A percentile compares a stretch with the other conserved stretches of the same genome.
Evolutionary conservation across 2,329 filamentous ascomycete genomes (phyloP).

Genomic region (Talaromyces sp.): DNA sequence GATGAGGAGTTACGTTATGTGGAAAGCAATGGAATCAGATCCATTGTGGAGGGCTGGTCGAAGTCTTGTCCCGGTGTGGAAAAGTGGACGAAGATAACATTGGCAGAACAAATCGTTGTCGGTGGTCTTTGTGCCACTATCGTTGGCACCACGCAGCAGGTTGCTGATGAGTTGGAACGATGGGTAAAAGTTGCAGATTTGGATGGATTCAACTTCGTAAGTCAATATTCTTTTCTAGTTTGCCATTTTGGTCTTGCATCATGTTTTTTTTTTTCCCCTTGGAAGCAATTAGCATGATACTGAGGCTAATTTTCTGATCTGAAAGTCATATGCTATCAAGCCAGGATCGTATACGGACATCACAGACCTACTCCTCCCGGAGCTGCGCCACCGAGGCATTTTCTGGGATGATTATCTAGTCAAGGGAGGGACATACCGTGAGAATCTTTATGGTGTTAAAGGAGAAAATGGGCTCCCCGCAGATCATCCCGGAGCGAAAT

Average conservation of each 20-base stretch:
- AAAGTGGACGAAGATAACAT: conserved; percentile 39
- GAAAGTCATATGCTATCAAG: conserved; percentile 40
- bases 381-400: conserved; percentile 30
- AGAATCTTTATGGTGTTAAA: conserved; percentile 30
- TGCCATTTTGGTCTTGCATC: too few species aligned
- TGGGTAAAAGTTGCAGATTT: conserved; percentile 41
- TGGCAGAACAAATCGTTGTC: conserved; percentile 43
- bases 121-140: conserved; percentile 45
- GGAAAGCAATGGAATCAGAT: conserved; percentile 48
- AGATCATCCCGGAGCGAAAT: neutral
- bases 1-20: conserved; percentile 52
- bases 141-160: conserved; percentile 41
- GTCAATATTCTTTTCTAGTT: too few species aligned
- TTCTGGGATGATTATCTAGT: conserved; percentile 35
- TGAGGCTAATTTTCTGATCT: too few species aligned
- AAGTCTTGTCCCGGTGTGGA: conserved; percentile 45
- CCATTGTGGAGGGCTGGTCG: conserved; percentile 45
- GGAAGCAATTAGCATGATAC: too few species aligned
- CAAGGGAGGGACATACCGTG: conserved; percentile 30
- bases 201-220: conserved; percentile 35
- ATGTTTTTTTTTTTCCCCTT: too few species aligned
- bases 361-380: conserved; percentile 46
- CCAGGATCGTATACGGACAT: conserved; percentile 49
- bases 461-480: conserved; percentile 18
- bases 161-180: conserved; percentile 44